Conservation (phyloP, 257 asterid genomes). For the Linderniella brevidens region DNA sequence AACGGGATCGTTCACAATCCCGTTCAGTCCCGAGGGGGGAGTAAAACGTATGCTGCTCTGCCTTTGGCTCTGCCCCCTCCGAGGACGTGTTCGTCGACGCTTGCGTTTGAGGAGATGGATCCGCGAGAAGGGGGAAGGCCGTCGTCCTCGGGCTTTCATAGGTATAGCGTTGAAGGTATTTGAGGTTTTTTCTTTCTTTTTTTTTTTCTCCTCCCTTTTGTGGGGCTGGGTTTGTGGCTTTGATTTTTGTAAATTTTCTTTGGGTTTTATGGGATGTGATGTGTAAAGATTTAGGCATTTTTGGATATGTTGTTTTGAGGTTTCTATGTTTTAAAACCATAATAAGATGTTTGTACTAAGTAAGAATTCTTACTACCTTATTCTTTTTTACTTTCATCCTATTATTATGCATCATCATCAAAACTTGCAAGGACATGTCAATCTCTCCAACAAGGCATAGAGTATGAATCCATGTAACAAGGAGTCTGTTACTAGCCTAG, state of each 20-base stretch:
- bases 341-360: too few relatives aligned
- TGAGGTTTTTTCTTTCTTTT: constrained; percentile 31
- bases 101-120: constrained; percentile 32
- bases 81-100: constrained; percentile 28
- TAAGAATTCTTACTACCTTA: too few relatives aligned
- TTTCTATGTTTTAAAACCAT: too few relatives aligned
- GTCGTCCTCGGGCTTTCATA: constrained; percentile 32
- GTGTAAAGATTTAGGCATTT: background rate
- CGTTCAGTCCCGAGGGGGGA: constrained; percentile 25
- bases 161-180: constrained; percentile 65
- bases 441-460: too few relatives aligned
- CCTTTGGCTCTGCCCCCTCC: constrained; percentile 32
- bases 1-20: constrained; percentile 41
- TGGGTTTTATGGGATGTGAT: constrained; percentile 19
- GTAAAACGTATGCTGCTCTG: constrained; percentile 20
- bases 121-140: constrained; percentile 38
- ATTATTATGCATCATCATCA: too few relatives aligned
- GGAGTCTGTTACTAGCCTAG: too few relatives aligned
- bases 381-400: too few relatives aligned
- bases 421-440: too few relatives aligned
- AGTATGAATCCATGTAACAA: too few relatives aligned
- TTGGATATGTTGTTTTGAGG: too few relatives aligned
- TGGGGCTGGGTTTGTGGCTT: too few relatives aligned
- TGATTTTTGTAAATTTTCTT: constrained; percentile 2
- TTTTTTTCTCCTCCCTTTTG: too few relatives aligned